These are phyloP conservation scores for Metschnikowia peoriensis DNA, from an alignment of 805 yeast species.

Conservation along the genomic window DNA sequence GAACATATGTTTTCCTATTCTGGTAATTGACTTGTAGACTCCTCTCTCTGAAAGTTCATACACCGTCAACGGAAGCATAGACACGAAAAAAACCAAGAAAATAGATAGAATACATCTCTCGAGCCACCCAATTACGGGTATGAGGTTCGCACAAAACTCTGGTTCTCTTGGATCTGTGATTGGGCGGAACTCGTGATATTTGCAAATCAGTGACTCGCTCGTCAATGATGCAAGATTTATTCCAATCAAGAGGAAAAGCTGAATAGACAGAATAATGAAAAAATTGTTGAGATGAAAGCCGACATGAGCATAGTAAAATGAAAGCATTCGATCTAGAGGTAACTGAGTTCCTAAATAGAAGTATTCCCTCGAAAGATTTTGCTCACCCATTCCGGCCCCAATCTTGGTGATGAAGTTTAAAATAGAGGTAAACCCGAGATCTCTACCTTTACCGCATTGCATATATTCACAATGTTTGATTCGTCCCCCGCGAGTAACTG, in stretches of 20 bases:
- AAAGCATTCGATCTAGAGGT: conserved; percentile 76
- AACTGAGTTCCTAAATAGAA: conserved; percentile 78
- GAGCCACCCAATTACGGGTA: conserved; percentile 77
- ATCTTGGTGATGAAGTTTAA: conserved; percentile 82
- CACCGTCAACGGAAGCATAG: conserved; percentile 73
- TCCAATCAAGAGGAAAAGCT: conserved; percentile 66
- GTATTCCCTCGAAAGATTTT: conserved; percentile 80
- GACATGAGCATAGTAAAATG: conserved; percentile 83
- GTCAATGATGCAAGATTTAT: conserved; percentile 72
- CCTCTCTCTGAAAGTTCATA: conserved; percentile 85
- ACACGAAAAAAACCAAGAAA: conserved; percentile 77
- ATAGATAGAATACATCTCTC: conserved; percentile 78
- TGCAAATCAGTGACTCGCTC: conserved; percentile 68
- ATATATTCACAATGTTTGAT: conserved; percentile 84
- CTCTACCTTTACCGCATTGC: conserved; percentile 92
- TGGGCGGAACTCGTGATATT: conserved; percentile 63
- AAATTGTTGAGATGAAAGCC: conserved; percentile 83
- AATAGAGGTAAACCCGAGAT: conserved; percentile 83
- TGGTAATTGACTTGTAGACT: conserved; percentile 66
- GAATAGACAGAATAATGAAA: conserved; percentile 74
- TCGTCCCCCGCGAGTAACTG: conserved; percentile 79
- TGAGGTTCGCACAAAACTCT: conserved; percentile 68
- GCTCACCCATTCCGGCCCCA: conserved; percentile 95
- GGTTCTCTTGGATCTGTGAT: conserved; percentile 66
- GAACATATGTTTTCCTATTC: conserved; percentile 65